Conservation (phyloP, 2,329 filamentous ascomycete species). For the Aspergillus versicolor region DNA sequence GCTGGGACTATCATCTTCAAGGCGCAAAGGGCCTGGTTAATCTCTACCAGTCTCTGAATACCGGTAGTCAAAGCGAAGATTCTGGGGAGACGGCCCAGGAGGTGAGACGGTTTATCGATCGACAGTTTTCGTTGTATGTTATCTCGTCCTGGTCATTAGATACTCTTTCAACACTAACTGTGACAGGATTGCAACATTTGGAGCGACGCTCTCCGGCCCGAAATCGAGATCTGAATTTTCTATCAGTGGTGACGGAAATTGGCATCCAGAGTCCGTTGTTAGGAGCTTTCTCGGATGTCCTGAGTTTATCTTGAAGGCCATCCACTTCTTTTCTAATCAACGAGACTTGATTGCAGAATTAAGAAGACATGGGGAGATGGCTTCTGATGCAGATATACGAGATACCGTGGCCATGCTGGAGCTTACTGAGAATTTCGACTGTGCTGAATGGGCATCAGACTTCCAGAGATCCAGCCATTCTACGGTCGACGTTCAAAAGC, state of each 20-base stretch:
- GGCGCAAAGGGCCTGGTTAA: slow-evolving; percentile 7
- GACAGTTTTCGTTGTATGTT: slow-evolving; percentile 30
- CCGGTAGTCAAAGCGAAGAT: slow-evolving; percentile 10
- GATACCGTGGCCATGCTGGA: slow-evolving; percentile 20
- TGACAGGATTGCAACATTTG: slow-evolving; percentile 35
- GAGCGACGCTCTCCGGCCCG: slow-evolving; percentile 30
- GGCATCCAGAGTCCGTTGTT: slow-evolving; percentile 28
- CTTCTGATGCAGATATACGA: too few species aligned
- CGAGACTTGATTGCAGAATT: slow-evolving; percentile 20
- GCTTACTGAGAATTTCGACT: slow-evolving; percentile 24
- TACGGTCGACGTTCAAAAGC: neutral
- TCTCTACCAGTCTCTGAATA: slow-evolving; percentile 10
- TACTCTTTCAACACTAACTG: neutral
- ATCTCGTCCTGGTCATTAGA: neutral
- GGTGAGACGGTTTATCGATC: slow-evolving; percentile 27
- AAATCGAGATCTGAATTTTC: slow-evolving; percentile 23
- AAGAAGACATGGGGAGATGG: neutral
- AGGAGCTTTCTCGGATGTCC: slow-evolving; percentile 37
- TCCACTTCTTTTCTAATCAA: slow-evolving; percentile 27
- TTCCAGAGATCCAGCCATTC: neutral
- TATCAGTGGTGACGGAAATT: slow-evolving; percentile 11
- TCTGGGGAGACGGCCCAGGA: slow-evolving; percentile 25
- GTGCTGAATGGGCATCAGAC: slow-evolving; percentile 26
- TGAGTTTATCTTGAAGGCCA: slow-evolving; percentile 29
- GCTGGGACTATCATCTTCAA: slow-evolving; percentile 20